phyloP scores from a whole-genome alignment of 2,329 filamentous ascomycete species.

The Epichloe amarillans region DNA sequence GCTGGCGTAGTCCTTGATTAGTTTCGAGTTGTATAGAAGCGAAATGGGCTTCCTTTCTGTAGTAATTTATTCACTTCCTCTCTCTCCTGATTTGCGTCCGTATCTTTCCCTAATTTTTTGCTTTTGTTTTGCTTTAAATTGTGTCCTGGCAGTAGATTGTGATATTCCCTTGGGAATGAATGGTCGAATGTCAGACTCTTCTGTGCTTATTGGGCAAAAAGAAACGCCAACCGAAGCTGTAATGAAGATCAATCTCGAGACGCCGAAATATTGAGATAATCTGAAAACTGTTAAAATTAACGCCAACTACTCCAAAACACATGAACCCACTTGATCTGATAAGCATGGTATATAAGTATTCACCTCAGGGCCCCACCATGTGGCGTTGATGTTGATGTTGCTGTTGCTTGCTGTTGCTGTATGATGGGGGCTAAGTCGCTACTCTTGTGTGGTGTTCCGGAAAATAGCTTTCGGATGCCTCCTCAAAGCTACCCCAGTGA shows the following conservation, averaged over 20 bases:
- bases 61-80: not conserved
- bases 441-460: not conserved
- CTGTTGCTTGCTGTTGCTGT: not conserved
- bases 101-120: not conserved
- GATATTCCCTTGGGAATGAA: not conserved
- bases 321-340: not conserved
- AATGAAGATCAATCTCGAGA: not conserved
- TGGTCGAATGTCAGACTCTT: not conserved
- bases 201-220: not conserved
- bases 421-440: not conserved
- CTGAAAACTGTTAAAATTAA: not conserved
- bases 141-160: not conserved
- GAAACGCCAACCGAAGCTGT: constrained; percentile 8
- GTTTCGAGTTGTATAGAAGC: not conserved
- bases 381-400: not conserved
- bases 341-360: not conserved
- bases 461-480: not conserved
- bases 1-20: not conserved
- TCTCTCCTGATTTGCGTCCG: not conserved
- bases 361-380: not conserved
- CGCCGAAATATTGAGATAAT: not conserved
- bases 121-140: not conserved
- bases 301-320: not conserved
- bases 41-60: not conserved
- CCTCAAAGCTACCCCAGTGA: not conserved